Evolutionary conservation across 768 basidiomycete species (phyloP), one percentile per base, ranked within the genome.

Genomic region (Lyophyllum decastes): DNA sequence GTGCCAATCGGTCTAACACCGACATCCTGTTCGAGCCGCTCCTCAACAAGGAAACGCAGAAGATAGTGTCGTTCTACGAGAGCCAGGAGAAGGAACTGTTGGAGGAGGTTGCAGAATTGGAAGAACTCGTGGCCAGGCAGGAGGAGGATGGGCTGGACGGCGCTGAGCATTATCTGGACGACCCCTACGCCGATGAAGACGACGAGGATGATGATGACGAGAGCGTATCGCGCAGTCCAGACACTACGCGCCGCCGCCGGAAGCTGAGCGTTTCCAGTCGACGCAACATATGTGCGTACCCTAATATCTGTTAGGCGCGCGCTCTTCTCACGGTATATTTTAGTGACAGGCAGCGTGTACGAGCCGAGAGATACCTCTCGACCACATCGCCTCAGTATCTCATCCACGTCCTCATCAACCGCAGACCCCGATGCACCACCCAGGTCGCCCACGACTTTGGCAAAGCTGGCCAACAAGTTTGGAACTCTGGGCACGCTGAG

Each of bases 31-130:
- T 98, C 70, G 70, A 80, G 9, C 85, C 89, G 0, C 78, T 94
- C 0, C 80, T 97, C 27, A 89, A 97, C 70, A 78, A 82, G 59
- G 95, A 99, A 66, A 78, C 95, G 27, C 77, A 79, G 66, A 97
- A 95, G 80, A 87, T 98, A 17, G 73, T 77, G 21, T 52, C 75
- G 0, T 98, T 98, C 70, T 98, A 98, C 70, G 80, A 82, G 47
- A 66, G 72, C 2, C 92, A 95, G 71, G 88, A 92, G 66, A 81
- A 78, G 45, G 90, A 95, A 49, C 73, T 97, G 1, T 63, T 82
- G 4, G 80, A 81, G 1, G 88, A 89, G 30, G 72, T 89, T 4
- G 71, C 73, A 0, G 80, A 82, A 22, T 68, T 92, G 54, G 85
- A 89, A 64, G 78, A 76, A 21, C 77, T 84, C 26, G 78, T 90